Evolutionary conservation across 306 rosid species (phyloP).

Genomic region (Prunus mume): DNA sequence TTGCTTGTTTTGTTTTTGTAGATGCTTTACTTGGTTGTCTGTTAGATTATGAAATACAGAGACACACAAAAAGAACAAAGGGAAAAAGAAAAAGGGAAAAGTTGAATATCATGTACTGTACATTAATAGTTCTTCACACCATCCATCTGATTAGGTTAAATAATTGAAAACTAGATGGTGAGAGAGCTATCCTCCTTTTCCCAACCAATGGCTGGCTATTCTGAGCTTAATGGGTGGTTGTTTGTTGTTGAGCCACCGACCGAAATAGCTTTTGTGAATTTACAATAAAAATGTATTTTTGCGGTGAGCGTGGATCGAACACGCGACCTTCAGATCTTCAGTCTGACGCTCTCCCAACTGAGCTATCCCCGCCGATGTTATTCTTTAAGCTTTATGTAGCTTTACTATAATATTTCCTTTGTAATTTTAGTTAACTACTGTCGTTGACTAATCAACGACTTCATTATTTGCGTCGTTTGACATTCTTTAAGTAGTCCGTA

Average conservation of each 20-base stretch:
- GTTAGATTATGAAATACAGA: too few species aligned
- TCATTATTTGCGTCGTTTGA: neutral
- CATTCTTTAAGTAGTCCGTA: neutral
- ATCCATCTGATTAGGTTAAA: neutral
- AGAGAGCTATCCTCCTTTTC: neutral
- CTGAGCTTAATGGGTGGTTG: neutral
- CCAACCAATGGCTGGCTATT: neutral
- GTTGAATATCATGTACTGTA: neutral
- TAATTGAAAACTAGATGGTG: neutral
- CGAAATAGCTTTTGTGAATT: neutral
- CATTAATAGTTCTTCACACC: neutral
- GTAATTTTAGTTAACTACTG: neutral
- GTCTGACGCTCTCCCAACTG: slow-evolving; percentile 29
- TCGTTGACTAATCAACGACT: neutral
- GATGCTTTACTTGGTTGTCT: too few species aligned
- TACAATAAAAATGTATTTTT: neutral
- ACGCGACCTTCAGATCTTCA: slow-evolving; percentile 30
- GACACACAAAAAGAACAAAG: neutral
- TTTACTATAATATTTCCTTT: fast-evolving
- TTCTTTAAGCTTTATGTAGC: fast-evolving
- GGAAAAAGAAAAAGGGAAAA: neutral
- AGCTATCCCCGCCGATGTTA: slow-evolving; percentile 7
- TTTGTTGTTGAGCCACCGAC: neutral
- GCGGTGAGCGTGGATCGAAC: slow-evolving; percentile 28
- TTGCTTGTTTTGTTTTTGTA: too few species aligned